These are phyloP conservation scores for Cystobasidium sp. DNA, from an alignment of 1,284 basidiomycete genomes.

Conservation along the genomic window DNA sequence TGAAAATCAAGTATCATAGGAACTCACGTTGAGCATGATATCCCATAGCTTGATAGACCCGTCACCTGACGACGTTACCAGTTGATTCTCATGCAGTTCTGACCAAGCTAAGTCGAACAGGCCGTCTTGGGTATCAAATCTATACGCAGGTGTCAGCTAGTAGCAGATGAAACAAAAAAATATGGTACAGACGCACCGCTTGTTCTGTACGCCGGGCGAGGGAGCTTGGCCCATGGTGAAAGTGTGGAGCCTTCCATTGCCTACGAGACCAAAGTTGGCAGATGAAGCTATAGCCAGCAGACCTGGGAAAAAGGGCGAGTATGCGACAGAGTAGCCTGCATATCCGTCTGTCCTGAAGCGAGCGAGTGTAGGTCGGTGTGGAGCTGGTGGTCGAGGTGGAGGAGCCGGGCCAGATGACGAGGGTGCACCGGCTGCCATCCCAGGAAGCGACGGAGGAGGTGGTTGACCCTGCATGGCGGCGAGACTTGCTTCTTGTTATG, in stretches of 20 bases:
- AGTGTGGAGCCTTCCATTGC: constrained; percentile 84
- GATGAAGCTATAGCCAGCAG: constrained; percentile 84
- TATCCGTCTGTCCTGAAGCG: constrained; percentile 60
- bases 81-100: constrained; percentile 90
- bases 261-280: constrained; percentile 93
- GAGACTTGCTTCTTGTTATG: no score
- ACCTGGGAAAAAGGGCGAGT: constrained; percentile 87
- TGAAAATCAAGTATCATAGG: not conserved
- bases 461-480: constrained; percentile 3
- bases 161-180: not conserved
- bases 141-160: constrained; percentile 54
- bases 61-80: constrained; percentile 86
- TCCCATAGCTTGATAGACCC: constrained; percentile 93
- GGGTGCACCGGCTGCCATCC: constrained; percentile 14
- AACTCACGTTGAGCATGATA: constrained; percentile 76
- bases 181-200: not conserved
- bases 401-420: constrained; percentile 16
- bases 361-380: constrained; percentile 19
- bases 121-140: constrained; percentile 92
- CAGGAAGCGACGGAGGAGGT: not conserved
- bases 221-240: constrained; percentile 60
- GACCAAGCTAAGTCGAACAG: constrained; percentile 92
- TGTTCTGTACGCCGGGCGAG: constrained; percentile 17
- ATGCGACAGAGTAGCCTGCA: constrained; percentile 83
- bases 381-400: constrained; percentile 11